Evolutionary conservation across 768 basidiomycete genomes (phyloP), one percentile per base, ranked within the genome.

Genomic region (Trametes gibbosa): DNA sequence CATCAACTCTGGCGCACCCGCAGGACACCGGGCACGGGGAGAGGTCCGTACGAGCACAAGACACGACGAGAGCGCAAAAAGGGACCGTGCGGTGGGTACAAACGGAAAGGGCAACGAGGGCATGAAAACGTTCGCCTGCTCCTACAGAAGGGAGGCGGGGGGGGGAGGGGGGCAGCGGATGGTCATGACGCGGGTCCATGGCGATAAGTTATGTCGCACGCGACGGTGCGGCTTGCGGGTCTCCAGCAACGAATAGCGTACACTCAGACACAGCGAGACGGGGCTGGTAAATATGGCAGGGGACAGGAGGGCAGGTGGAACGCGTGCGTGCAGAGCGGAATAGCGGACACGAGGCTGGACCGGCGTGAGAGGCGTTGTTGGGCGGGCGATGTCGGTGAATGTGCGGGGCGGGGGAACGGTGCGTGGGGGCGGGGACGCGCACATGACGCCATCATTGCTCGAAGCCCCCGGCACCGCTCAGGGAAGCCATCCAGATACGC

Each of bases 401-500:
- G 32, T n/a, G 25, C 14, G 13, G 12, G 13, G 46, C 2, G 25
- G 12, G 25, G 25, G 14, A n/a, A n/a, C n/a, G n/a, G 32, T 34
- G 29, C n/a, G 6, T 16, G 29, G 13, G 48, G 10, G 46, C 27
- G 24, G 46, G 25, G 17, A 17, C 29, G 47, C 47, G 13, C 17
- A 23, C 47, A 14, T 13, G 45, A 21, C 29, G 37, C 48, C 45
- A 6, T 73, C 71, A 79, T 69, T 79, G 80, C 56, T 80, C 79
- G 58, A 72, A 76, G 65, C 70, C 68, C 51, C 70, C 72, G 29
- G 76, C 66, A 47, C 78, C 87, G 64, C 85, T 84, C 45, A 90
- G 79, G 27, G 90, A 92, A 29, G 92, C 90, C 91, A 94, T 93
- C 94, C 93, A 97, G 61, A 96, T 95, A 42, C 94, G 79, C 39